Evolutionary conservation across 306 rosid genomes (phyloP).

Genomic region (Vigna reflexopilosa): DNA sequence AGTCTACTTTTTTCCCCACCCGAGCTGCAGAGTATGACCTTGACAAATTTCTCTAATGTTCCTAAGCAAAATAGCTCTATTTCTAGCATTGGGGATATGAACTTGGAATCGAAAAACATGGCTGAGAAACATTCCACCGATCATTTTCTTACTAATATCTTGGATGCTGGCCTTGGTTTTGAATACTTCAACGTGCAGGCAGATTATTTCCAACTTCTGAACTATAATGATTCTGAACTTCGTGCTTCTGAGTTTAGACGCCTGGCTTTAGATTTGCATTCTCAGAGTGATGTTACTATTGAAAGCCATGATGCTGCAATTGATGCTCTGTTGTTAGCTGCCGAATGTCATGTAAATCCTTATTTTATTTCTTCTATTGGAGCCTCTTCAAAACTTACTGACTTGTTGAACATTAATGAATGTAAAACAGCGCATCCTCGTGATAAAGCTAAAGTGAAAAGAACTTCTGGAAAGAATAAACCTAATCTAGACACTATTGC

Average conservation of each 20-base stretch:
- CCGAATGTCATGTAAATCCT: constrained; percentile 95
- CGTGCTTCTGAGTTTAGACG: constrained; percentile 89
- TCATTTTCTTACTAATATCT: constrained; percentile 50
- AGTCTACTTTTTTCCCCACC: constrained; percentile 74
- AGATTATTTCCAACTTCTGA: constrained; percentile 85
- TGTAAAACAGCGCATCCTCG: constrained; percentile 45
- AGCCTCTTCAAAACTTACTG: constrained; percentile 55
- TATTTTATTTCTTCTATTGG: constrained; percentile 73
- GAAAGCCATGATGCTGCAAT: constrained; percentile 95
- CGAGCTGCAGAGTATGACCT: constrained; percentile 63
- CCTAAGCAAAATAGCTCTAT: constrained; percentile 54
- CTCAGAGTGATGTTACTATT: constrained; percentile 65
- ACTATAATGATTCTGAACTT: constrained; percentile 70
- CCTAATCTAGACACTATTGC: constrained; percentile 67
- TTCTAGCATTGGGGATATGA: constrained; percentile 53
- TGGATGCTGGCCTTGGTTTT: constrained; percentile 65
- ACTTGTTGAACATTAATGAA: constrained; percentile 50
- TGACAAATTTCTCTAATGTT: constrained; percentile 59
- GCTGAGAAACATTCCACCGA: constrained; percentile 50
- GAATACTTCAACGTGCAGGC: constrained; percentile 78
- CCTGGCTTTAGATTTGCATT: constrained; percentile 83
- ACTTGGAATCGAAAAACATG: constrained; percentile 59
- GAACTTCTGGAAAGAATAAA: constrained; percentile 58
- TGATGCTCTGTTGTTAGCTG: constrained; percentile 91
- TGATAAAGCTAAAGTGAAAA: constrained; percentile 50